These are phyloP conservation scores for Fraxinus cuspidata DNA, from an alignment of 257 asterid genomes.

Conservation along the genomic window DNA sequence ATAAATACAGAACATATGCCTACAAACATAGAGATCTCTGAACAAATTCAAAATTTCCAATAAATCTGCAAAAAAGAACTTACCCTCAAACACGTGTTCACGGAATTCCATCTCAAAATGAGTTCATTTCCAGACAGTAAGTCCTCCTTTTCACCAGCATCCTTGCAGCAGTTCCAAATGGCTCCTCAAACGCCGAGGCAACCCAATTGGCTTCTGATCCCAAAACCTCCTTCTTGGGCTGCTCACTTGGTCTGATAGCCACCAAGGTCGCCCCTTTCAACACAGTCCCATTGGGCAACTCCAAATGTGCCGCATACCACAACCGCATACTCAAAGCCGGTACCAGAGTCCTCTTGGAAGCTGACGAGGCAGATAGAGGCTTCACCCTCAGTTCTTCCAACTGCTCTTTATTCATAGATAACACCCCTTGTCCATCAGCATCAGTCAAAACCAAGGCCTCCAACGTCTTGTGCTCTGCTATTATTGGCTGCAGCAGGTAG, in stretches of 20 bases:
- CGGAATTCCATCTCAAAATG: constrained; percentile 40
- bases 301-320: constrained; percentile 67
- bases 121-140: constrained; percentile 79
- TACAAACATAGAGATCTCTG: constrained; percentile 19
- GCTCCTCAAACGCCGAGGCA: constrained; percentile 68
- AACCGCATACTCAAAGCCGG: constrained; percentile 70
- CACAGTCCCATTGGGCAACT: constrained; percentile 61
- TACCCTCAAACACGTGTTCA: constrained; percentile 41
- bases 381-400: constrained; percentile 75
- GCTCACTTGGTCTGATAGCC: constrained; percentile 73
- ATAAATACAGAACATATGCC: not conserved
- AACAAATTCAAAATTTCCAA: constrained; percentile 7
- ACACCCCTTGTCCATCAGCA: constrained; percentile 68
- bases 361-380: constrained; percentile 67
- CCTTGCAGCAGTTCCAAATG: constrained; percentile 67
- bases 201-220: constrained; percentile 58
- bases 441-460: constrained; percentile 63
- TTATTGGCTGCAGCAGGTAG: constrained; percentile 71
- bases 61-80: not conserved
- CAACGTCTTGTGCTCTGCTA: constrained; percentile 62
- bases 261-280: constrained; percentile 77
- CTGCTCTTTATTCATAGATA: constrained; percentile 67
- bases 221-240: constrained; percentile 53
- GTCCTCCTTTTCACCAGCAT: constrained; percentile 76
- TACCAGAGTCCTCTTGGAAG: constrained; percentile 68